Evolutionary conservation across 176 grass and related monocot genomes (phyloP), one percentile per base, ranked within the genome.

Genomic region (Puya raimondii): DNA sequence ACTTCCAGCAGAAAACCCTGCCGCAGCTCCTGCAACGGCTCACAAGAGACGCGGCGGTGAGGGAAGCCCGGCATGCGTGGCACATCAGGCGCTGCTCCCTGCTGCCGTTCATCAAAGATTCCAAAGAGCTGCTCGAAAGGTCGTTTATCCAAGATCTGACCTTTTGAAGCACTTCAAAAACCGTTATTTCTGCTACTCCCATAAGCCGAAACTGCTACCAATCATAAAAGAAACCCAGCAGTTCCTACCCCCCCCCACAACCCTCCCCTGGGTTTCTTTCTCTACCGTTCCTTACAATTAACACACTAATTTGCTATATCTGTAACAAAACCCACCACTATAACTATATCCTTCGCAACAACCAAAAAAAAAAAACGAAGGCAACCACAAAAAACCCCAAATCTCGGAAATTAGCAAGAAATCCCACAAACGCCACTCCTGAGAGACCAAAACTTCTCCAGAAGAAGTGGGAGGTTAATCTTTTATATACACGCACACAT

Each of bases 171-270:
- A 85, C 72, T 51, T 85, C 83, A 65, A 76, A 75, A 48, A 93
- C 65, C 61, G 66, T 63, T 54, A 83, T 85, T 80, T 87, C 86
- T 3, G 74, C 47, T 65, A 96, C 76, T 33, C 86, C 92, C 88
- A 92, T 97, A 77, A 20, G 73, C 76, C 76, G 58, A 74, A 82
- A 72, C 63, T 49, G 64, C 85, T 78, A 63, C 52, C 33, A 1
- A 42, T 42, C 48, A 68, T 47, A 23, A 75, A 77, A 77, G 69
- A 63, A 69, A 77, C 33, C 67, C 23, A 22, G 48, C 49, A 79
- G 50, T 65, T 64, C 25, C 53, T 51, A 61, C n/a, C 17, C 56
- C 29, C 23, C 12, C 2, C 26, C 18, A 20, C 27, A 15, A 59
- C 33, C 29, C 27, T 69, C 26, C 26, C 33, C 33, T 42, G 33